Conservation (phyloP, 2,329 filamentous ascomycete genomes). For the Fusarium subglutinans region DNA sequence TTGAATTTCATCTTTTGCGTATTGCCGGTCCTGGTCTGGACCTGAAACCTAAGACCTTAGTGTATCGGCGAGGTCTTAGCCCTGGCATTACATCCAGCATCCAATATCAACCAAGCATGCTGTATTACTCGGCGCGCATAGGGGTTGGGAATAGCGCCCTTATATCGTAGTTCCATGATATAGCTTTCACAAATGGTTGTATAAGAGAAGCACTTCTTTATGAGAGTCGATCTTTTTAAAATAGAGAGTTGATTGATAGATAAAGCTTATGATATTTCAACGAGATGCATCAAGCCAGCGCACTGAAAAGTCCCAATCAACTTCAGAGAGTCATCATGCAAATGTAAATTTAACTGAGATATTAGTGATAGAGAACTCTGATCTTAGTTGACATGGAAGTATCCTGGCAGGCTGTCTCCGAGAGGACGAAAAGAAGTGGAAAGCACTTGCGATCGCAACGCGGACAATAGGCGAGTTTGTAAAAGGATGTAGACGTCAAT, state of each 20-base stretch:
- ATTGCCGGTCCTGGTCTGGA: too few relatives aligned
- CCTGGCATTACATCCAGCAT: too few relatives aligned
- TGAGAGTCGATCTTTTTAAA: neutral
- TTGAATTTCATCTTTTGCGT: too few relatives aligned
- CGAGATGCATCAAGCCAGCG: neutral
- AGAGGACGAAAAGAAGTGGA: neutral
- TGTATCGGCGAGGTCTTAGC: too few relatives aligned
- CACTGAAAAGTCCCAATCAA: too few relatives aligned
- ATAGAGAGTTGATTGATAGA: neutral
- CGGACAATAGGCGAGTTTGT: neutral
- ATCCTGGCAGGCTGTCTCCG: neutral
- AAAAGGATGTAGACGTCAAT: neutral
- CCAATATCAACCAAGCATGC: neutral
- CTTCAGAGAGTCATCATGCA: neutral
- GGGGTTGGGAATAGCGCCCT: neutral
- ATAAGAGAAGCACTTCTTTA: neutral
- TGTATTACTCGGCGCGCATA: neutral
- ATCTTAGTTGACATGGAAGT: neutral
- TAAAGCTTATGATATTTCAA: neutral
- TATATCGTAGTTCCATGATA: neutral
- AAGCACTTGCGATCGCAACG: neutral
- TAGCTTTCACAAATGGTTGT: neutral
- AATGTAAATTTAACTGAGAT: neutral
- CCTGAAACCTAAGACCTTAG: too few relatives aligned
- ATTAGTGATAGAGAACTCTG: neutral